Conservation (phyloP, 2,329 filamentous ascomycete genomes). For the Beauveria brongniartii region DNA sequence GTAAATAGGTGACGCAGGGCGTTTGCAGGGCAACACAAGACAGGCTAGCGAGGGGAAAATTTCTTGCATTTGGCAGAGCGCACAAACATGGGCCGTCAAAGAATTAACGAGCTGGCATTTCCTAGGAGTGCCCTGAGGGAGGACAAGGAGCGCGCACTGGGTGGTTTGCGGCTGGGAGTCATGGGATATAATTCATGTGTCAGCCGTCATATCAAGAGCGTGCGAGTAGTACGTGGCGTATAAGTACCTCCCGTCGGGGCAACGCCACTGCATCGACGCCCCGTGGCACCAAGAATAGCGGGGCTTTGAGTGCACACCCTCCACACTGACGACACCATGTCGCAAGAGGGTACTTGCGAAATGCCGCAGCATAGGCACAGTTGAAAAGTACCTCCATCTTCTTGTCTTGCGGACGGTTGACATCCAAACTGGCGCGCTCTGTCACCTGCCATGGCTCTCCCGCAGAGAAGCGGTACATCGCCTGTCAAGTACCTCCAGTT, state of each 20-base stretch:
- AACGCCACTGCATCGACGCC: conserved; percentile 4
- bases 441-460: conserved; percentile 5
- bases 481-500: background rate
- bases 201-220: background rate
- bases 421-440: background rate
- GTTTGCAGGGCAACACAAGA: background rate
- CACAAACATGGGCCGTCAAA: background rate
- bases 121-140: background rate
- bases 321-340: conserved; percentile 11
- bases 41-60: too few relatives aligned
- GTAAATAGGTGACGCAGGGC: background rate
- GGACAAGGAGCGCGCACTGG: background rate
- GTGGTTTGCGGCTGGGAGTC: conserved; percentile 5
- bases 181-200: conserved; percentile 10
- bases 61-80: too few relatives aligned
- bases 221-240: background rate
- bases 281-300: background rate
- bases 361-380: background rate
- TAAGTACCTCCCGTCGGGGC: background rate
- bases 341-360: background rate
- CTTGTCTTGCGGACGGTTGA: background rate
- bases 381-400: background rate
- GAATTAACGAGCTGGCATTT: too few relatives aligned
- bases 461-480: background rate
- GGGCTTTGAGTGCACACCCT: conserved; percentile 1